Percentiles rank a stretch among this genome's conserved stretches.
phyloP scores from a whole-genome alignment of 148 eudicot species.

The Limonium bicolor region DNA sequence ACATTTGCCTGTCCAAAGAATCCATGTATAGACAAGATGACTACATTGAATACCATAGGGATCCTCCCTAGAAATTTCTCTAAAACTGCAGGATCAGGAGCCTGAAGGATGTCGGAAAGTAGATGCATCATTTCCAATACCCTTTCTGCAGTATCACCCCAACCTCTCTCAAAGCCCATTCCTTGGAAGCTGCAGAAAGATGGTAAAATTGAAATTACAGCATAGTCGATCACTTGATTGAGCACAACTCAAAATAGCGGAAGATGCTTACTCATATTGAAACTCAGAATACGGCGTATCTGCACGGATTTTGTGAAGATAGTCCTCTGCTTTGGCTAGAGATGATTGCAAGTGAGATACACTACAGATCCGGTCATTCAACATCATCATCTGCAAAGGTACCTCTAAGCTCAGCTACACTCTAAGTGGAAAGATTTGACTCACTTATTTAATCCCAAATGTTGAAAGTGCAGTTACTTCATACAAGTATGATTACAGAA shows the following conservation, averaged over 20 bases:
- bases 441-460: too few relatives aligned
- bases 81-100: slow-evolving; percentile 79
- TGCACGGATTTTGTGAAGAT: slow-evolving; percentile 50
- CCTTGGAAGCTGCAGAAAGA: slow-evolving; percentile 52
- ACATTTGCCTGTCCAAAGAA: slow-evolving; percentile 99
- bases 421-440: background rate
- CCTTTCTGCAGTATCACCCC: slow-evolving; percentile 76
- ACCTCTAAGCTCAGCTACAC: background rate
- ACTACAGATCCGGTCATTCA: slow-evolving; percentile 73
- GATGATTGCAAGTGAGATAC: slow-evolving; percentile 61
- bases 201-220: background rate
- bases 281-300: slow-evolving; percentile 71
- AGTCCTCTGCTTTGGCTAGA: slow-evolving; percentile 71
- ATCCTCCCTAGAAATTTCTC: slow-evolving; percentile 90
- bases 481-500: too few relatives aligned
- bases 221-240: background rate
- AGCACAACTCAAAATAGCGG: too few relatives aligned
- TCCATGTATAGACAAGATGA: slow-evolving; percentile 77
- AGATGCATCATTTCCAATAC: slow-evolving; percentile 85
- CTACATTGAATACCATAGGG: slow-evolving; percentile 96
- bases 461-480: too few relatives aligned
- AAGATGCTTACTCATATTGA: slow-evolving; percentile 45
- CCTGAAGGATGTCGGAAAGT: slow-evolving; percentile 89
- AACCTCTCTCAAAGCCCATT: slow-evolving; percentile 94
- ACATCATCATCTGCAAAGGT: slow-evolving; percentile 57